Evolutionary conservation across 371 early-diverging fungal genomes (phyloP).

Genomic region (Phascolomyces articulosus): DNA sequence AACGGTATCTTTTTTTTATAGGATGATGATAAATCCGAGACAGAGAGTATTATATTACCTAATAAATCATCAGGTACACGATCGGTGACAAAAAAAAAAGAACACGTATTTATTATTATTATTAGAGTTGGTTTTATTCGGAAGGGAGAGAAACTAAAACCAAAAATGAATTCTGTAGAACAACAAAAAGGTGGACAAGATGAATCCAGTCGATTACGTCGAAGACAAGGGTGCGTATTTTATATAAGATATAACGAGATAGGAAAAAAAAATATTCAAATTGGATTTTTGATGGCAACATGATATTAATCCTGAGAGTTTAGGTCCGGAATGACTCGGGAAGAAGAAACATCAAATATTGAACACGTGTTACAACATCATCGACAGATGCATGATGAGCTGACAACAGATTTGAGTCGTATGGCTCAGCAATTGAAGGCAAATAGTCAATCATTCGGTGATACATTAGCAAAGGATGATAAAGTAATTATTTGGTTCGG

Average conservation of each 20-base stretch:
- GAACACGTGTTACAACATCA: slow-evolving; percentile 68
- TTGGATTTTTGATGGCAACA: too few species aligned
- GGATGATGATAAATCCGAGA: slow-evolving; percentile 4
- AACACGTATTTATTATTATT: too few species aligned
- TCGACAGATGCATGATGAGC: slow-evolving; percentile 67
- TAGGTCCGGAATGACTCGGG: slow-evolving; percentile 10
- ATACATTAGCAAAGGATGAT: slow-evolving; percentile 62
- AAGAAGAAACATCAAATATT: slow-evolving; percentile 41
- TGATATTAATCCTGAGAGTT: too few species aligned
- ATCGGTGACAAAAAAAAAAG: too few species aligned
- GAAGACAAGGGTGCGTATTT: slow-evolving; percentile 4
- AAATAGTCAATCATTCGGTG: slow-evolving; percentile 67
- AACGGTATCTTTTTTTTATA: too few species aligned
- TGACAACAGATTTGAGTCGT: slow-evolving; percentile 64
- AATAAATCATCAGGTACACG: background rate
- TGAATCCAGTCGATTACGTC: slow-evolving; percentile 1
- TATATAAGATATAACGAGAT: background rate
- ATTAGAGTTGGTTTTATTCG: too few species aligned
- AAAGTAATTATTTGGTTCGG: slow-evolving; percentile 22
- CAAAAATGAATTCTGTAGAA: background rate
- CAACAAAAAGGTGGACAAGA: background rate
- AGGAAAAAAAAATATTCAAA: too few species aligned
- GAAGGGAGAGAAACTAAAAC: background rate
- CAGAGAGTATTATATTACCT: background rate
- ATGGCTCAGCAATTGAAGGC: slow-evolving; percentile 71